Evolutionary conservation across 768 basidiomycete genomes (phyloP), one percentile per base, ranked within the genome.

Genomic region (Mycena polygramma): DNA sequence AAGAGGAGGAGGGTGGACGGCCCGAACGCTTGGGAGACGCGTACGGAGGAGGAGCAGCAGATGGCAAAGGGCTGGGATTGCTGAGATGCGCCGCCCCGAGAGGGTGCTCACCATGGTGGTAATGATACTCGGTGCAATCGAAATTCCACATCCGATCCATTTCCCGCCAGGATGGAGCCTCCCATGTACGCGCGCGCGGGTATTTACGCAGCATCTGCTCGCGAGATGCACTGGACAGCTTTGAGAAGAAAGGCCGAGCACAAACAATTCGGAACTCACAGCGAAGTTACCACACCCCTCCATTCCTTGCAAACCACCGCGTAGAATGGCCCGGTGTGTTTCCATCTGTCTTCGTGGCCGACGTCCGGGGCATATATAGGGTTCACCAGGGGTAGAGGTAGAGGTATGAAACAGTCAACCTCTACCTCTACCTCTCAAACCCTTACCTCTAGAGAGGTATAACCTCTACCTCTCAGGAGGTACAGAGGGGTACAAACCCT

Each of bases 91-190:
- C 19, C 2, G 6, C 30, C 52, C 11, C 17, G 0, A 13, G 2
- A 17, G 19, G 26, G 36, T 9, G 20, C 2, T 57, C 37, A 4
- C 37, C 55, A 3, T 26, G 13, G 24, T 62, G 60, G 17, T 51
- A 7, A 13, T 62, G 60, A 37, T 62, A 62, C 37, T 62, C 60
- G 1, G 36, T 41, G 37, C 60, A 62, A 4, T 62, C 60, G 3
- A 26, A 14, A 5, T 13, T 22, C 60, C 60, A 62, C 13, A 57
- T 5, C 11, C n/a, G 9, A 19, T 43, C 22, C 36, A 57, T 39
- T 7, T 4, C 7, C 20, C 22, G 8, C 36, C 49, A 62, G 4
- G 48, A 11, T 8, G 48, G 15, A 19, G 61, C 61, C 22, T 41
- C 13, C 15, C 13, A 53, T 0, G 51, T 63, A 1, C 14, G 7